Evolutionary conservation across 495 filamentous ascomycete species (phyloP), one percentile per base, ranked within the genome.

Genomic region (Daldinia concentrica): DNA sequence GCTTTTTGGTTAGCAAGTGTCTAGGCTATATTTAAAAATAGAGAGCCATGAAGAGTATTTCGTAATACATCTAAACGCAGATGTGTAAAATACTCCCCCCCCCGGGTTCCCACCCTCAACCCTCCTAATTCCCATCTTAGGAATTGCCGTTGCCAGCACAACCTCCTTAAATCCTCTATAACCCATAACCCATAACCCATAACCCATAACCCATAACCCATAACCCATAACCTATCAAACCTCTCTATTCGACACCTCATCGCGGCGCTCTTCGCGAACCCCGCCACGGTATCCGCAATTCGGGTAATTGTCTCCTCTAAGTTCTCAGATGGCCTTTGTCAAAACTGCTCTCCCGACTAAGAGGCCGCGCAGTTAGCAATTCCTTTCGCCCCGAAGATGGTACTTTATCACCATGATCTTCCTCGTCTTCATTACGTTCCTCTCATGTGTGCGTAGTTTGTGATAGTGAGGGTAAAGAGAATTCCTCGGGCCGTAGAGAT

Each of bases 331-430:
- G 9, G 11, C 8, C 15, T 15, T 27, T 30, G 24, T 27, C 36
- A 1, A 60, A 52, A 17, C 43, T 56, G 4, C 36, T 34, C 32
- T 12, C 36, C 8, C 17, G 55, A 17, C 30, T n/a, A 7, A 24
- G 24, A 19, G 50, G 17, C 15, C 56, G 30, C n/a, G 36, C 27
- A 1, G 37, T 43, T 11, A 34, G 52, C 32, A 58, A 34, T 9
- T 50, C 50, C 7, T 62, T 62, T 45, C 62, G 50, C 27, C 52
- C 62, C 60, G 32, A 67, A 11, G 50, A 54, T n/a, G 50, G 50
- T 30, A 74, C 73, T 17, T 71, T 66, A 12, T 78, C 73, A 3
- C 76, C 70, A 11, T 68, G 72, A 0, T 73, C 77, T 3, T 77
- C 70, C 1, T 72, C 32, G 4, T 29, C 30, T 63, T 32, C 26